A percentile compares a stretch with the other conserved stretches of the same genome.
These are phyloP conservation scores for Gracilaria caudata DNA, from an alignment of 23 red algal species.

Conservation along the genomic window DNA sequence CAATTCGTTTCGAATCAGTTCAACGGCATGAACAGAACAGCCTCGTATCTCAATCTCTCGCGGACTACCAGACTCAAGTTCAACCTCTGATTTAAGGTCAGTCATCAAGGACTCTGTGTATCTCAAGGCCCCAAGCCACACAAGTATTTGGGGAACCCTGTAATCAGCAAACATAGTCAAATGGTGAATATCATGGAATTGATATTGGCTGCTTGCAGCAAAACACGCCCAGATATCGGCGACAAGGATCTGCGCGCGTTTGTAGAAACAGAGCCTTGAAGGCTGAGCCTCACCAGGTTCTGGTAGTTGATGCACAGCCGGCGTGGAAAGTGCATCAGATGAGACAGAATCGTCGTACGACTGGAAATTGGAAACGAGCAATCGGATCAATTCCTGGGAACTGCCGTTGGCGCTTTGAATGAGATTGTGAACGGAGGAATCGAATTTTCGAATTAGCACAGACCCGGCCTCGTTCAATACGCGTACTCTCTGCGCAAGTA, in stretches of 20 bases:
- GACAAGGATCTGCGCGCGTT: conserved; percentile 50
- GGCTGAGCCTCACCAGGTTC: neutral
- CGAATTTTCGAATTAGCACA: conserved; percentile 16
- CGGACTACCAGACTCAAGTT: neutral
- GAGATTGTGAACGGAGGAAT: conserved; percentile 18
- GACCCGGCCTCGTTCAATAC: conserved; percentile 38
- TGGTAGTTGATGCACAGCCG: neutral
- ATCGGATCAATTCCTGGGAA: conserved; percentile 10
- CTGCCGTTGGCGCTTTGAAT: conserved; percentile 27
- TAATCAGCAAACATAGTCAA: conserved; percentile 63
- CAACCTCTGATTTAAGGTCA: neutral
- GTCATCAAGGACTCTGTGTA: conserved; percentile 14
- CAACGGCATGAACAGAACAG: conserved; percentile 57
- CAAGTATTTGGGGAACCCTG: conserved; percentile 44
- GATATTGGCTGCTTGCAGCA: neutral
- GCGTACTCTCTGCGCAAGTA: neutral
- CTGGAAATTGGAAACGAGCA: conserved; percentile 22
- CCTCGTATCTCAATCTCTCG: conserved; percentile 45
- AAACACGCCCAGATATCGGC: conserved; percentile 65
- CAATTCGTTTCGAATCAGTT: conserved; percentile 37
- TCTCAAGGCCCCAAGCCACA: conserved; percentile 34
- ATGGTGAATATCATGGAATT: conserved; percentile 34
- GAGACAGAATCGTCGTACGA: conserved; percentile 49
- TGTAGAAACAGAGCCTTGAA: conserved; percentile 29
- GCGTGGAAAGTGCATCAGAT: neutral